Evolutionary conservation across 225 moss, liverwort and hornwort species (phyloP).

Genomic region (Polytrichum commune): DNA sequence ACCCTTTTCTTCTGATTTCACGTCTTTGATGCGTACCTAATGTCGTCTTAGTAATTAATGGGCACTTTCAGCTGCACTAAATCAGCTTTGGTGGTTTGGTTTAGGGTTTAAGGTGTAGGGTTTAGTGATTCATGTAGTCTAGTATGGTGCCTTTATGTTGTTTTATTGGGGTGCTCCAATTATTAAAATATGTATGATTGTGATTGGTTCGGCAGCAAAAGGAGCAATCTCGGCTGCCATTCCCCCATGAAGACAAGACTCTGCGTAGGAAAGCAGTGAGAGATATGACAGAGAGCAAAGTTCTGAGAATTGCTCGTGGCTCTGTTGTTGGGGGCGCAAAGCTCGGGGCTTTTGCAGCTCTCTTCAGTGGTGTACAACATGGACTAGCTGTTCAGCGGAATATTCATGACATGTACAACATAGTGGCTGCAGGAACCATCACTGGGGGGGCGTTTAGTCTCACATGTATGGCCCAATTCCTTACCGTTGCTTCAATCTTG

Average conservation of each 20-base stretch:
- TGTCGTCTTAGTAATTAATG: no score
- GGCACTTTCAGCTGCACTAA: no score
- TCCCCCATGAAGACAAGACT: conserved; percentile 30
- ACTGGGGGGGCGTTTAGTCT: conserved; percentile 78
- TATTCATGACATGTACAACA: conserved; percentile 61
- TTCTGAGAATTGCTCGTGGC: conserved; percentile 81
- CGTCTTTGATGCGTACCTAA: no score
- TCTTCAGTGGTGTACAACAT: conserved; percentile 82
- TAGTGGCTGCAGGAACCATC: conserved; percentile 70
- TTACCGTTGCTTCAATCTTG: not conserved
- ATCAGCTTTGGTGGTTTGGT: no score
- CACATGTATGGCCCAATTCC: conserved; percentile 42
- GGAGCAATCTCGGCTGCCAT: conserved; percentile 49
- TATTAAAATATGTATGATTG: no score
- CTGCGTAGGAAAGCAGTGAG: conserved; percentile 64
- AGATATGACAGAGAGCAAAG: conserved; percentile 82
- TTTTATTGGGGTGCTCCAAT: no score
- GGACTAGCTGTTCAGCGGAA: conserved; percentile 60
- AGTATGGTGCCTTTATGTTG: no score
- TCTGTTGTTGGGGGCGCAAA: conserved; percentile 81
- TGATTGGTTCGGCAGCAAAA: conserved; percentile 25
- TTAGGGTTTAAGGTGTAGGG: no score
- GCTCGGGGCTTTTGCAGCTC: conserved; percentile 80
- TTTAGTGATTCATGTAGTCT: no score
- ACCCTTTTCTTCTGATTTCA: no score